A percentile compares a stretch with the other conserved stretches of the same genome.
Evolutionary conservation across 2,329 filamentous ascomycete species (phyloP).

Genomic region (Venturia pyrina): DNA sequence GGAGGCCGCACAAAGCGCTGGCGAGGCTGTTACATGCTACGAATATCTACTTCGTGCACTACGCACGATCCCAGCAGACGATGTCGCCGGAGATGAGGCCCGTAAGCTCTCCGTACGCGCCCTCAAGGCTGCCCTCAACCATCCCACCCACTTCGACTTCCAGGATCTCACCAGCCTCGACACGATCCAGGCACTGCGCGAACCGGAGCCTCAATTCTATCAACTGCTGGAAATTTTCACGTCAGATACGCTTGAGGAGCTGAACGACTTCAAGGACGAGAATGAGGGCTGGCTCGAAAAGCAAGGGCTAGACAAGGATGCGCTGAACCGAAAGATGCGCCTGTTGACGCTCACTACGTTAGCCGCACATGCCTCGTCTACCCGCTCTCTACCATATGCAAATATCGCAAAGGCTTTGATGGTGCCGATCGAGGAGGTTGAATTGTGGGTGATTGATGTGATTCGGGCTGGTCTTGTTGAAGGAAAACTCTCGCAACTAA

Average conservation of each 20-base stretch:
- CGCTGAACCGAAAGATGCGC: constrained; percentile 89
- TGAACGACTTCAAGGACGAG: constrained; percentile 89
- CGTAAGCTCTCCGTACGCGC: constrained; percentile 52
- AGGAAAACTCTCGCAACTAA: constrained; percentile 89
- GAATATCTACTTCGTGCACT: constrained; percentile 68
- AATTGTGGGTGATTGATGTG: constrained; percentile 98
- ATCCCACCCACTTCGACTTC: constrained; percentile 61
- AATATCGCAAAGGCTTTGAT: constrained; percentile 77
- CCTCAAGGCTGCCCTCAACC: constrained; percentile 56
- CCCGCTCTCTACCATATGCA: constrained; percentile 79
- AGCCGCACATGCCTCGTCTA: constrained; percentile 65
- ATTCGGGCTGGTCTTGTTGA: constrained; percentile 93
- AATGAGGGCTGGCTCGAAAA: constrained; percentile 77
- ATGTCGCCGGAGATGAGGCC: constrained; percentile 44
- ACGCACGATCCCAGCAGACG: constrained; percentile 58
- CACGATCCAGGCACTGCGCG: constrained; percentile 75
- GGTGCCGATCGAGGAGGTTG: constrained; percentile 73
- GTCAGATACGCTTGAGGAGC: constrained; percentile 88
- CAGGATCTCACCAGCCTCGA: constrained; percentile 60
- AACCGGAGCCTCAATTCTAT: constrained; percentile 74
- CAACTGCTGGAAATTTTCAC: constrained; percentile 94
- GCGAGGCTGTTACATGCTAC: constrained; percentile 66
- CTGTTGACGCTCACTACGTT: constrained; percentile 86
- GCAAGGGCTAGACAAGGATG: constrained; percentile 58
- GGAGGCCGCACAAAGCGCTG: constrained; percentile 67